Base-by-base conservation (phyloP, 2,329 filamentous ascomycete species). In the Bretziella fagacearum region DNA sequence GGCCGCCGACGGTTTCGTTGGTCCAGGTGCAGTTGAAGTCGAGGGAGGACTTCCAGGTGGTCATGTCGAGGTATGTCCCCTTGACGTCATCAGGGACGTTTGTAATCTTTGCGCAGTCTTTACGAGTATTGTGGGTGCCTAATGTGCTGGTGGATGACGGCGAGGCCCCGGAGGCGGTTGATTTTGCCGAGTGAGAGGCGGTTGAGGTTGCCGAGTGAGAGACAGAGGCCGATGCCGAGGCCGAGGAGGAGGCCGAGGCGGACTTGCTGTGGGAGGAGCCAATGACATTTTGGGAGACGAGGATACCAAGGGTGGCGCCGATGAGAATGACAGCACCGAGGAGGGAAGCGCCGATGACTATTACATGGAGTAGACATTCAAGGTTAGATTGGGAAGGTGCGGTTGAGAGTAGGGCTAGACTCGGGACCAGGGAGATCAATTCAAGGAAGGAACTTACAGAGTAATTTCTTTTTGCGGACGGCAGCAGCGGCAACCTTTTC, bases 1-100 rank as follows among this genome's bases (percentile, higher is more conserved):
- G 67, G 1, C 73, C 77, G 15, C 81, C 81, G 2, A 84, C 71
- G 0, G 71, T 77, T 35, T 70, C 70, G 47, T 71, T 69, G 0
- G 81, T 85, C 56, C 79, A 84, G 1, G 81, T 84, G 53, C 81
- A 70, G 55, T 84, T 85, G 63, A 84, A 84, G 56, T 79, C 78
- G 1, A 63, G 65, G 0, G 79, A 83, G 54, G 83, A 78, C 54
- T 78, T 78, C 81, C 81, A 85, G 2, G 74, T 73, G 55, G 77
- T 83, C 0, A 80, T 80, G 57, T 85, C 81, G 6, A 81, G 62
- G 47, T 73, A 67, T 5, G 74, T 79, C 6, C 77, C 78, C 58
- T 74, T 70, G 22, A 76, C 76, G 41, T 64, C 64, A 27, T 64
- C 57, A 55, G 71, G 71, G 47, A 70, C 66, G 46, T 51, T 45